Base-by-base conservation (phyloP, 495 filamentous ascomycete genomes). In the Penicillium samsonianum region DNA sequence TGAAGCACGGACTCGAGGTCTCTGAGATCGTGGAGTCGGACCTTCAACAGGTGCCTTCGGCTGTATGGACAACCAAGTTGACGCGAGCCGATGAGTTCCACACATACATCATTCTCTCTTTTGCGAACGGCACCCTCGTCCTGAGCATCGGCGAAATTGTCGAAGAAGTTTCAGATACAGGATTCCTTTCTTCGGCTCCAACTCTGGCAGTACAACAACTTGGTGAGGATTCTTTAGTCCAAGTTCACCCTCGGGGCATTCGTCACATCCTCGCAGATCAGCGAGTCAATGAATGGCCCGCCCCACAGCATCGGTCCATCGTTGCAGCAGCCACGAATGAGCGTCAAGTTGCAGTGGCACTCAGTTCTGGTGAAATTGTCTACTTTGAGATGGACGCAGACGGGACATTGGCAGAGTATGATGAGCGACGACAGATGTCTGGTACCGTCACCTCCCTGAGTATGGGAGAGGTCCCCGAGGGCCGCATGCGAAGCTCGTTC, bases 301-400 rank as follows among this genome's bases (percentile, higher is more conserved):
- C 90, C 2, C 94, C 94, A 0, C 88, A 93, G 63, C 92, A 98
- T 74, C 86, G 94, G 5, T 91, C 92, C 2, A 96, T 99, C 61
- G 91, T 96, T 37, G 91, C 95, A n/a, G 93, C 92, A 30, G 87
- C 94, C 5, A 91, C 94, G 9, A 99, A 99, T 63, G 86, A 93
- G 58, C 84, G 90, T 41, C 94, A 99, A 71, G 90, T 98, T 22
- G 91, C 91, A 0, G 86, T 99, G 40, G 94, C 93, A 16, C 75
- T 99, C 35, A 96, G 91, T 65, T 96, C 91, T 14, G 91, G 92
- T 11, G 94, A 99, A 68, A 94, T 99, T 53, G 90, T 94, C 19
- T 98, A 97, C 67, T 99, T 99, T 61, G 95, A 97, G 71, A 90
- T 96, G 87, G 95, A 96, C 67, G 80, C 84, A 2, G 92, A 98